Evolutionary conservation across 306 rosid genomes (phyloP).

Genomic region (Quercus agrifolia): DNA sequence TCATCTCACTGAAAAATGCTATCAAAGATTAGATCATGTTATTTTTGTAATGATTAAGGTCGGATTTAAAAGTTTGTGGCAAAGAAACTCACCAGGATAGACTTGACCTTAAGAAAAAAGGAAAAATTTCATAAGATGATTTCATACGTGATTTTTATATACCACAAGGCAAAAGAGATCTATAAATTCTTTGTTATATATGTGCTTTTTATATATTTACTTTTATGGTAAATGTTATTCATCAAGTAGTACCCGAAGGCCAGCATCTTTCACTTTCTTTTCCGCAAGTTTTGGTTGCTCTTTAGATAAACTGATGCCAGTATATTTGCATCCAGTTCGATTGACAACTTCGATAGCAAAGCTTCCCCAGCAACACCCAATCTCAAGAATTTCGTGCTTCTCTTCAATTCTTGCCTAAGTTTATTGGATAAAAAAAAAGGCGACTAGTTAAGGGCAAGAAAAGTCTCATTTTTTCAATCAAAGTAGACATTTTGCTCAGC

Average conservation of each 20-base stretch:
- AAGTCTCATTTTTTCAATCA: slow-evolving; percentile 55
- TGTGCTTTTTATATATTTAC: no score
- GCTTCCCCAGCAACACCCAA: slow-evolving; percentile 94
- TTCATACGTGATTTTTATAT: no score
- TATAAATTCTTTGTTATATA: no score
- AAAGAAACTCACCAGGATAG: slow-evolving; percentile 61
- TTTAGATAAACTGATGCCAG: slow-evolving; percentile 75
- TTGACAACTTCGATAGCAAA: slow-evolving; percentile 80
- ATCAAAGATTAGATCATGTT: not conserved
- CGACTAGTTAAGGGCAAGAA: not conserved
- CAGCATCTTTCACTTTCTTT: slow-evolving; percentile 64
- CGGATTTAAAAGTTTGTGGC: no score
- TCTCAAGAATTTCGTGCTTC: slow-evolving; percentile 80
- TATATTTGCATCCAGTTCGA: slow-evolving; percentile 77
- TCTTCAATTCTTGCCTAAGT: slow-evolving; percentile 57
- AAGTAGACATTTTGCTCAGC: slow-evolving; percentile 61
- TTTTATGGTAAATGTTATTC: not conserved
- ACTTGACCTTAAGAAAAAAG: not conserved
- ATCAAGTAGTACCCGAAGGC: slow-evolving; percentile 56
- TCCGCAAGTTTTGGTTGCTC: slow-evolving; percentile 78
- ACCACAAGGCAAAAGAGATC: no score
- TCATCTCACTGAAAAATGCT: slow-evolving; percentile 69
- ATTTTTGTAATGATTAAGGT: not conserved
- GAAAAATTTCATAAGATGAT: not conserved
- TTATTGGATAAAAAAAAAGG: not conserved